A percentile compares a stretch with the other conserved stretches of the same genome.
Conservation (phyloP, 2,329 filamentous ascomycete species). For the Chalaropsis ovoidea region DNA sequence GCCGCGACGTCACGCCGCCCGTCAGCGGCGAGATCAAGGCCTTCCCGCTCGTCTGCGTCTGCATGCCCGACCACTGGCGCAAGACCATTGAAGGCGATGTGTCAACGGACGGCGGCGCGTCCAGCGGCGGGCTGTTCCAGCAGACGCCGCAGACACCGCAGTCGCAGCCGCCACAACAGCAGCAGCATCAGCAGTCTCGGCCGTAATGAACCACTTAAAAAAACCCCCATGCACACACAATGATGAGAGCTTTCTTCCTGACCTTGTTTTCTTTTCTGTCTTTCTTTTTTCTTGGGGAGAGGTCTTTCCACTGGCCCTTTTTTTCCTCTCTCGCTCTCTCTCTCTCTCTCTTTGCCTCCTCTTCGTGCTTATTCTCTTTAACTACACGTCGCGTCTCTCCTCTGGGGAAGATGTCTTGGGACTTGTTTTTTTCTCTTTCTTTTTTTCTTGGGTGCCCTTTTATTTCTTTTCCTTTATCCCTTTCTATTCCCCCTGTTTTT, state of each 20-base stretch:
- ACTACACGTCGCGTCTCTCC: slow-evolving; percentile 2
- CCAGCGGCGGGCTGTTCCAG: slow-evolving; percentile 30
- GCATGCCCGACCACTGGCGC: slow-evolving; percentile 87
- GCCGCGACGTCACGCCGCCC: slow-evolving; percentile 50
- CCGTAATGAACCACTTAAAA: slow-evolving; percentile 16
- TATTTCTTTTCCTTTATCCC: slow-evolving; percentile 5
- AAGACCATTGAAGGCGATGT: slow-evolving; percentile 90
- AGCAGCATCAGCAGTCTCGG: slow-evolving; percentile 3
- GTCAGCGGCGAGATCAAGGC: slow-evolving; percentile 83
- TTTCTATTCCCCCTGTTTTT: slow-evolving; percentile 12
- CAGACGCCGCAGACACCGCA: background rate
- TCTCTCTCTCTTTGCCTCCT: background rate
- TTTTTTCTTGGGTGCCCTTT: slow-evolving; percentile 11
- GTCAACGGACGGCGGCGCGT: slow-evolving; percentile 51
- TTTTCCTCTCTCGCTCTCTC: slow-evolving; percentile 16
- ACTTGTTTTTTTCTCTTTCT: slow-evolving; percentile 7
- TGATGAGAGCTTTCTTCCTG: slow-evolving; percentile 12
- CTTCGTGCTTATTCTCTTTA: slow-evolving; percentile 15
- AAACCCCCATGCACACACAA: background rate
- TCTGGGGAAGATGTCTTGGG: background rate
- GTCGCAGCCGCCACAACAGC: background rate
- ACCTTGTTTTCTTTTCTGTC: background rate
- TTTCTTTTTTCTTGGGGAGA: slow-evolving; percentile 12
- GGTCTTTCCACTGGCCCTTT: slow-evolving; percentile 8
- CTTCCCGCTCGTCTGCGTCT: slow-evolving; percentile 93